Conservation (phyloP, 2,329 filamentous ascomycete species). For the Stylonectria norvegica region DNA sequence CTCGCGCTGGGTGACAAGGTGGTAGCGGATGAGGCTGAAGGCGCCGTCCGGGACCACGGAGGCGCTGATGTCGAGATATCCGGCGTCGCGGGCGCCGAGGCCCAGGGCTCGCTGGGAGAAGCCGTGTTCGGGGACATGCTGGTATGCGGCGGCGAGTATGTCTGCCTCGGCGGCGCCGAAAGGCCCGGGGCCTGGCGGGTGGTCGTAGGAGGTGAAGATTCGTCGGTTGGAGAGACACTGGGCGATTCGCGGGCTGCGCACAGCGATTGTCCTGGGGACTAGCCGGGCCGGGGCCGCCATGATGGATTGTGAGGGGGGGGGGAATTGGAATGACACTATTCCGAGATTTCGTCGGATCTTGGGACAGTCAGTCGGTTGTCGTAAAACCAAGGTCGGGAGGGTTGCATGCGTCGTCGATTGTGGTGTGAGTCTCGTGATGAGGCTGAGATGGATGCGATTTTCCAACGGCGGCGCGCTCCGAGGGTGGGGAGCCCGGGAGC, state of each 20-base stretch:
- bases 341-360: too few relatives aligned
- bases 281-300: slow-evolving; percentile 18
- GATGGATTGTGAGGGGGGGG: neutral
- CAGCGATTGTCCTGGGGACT: slow-evolving; percentile 11
- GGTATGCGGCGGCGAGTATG: slow-evolving; percentile 78
- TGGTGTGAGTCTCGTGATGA: slow-evolving; percentile 14
- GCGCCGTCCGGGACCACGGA: slow-evolving; percentile 76
- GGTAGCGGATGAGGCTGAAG: slow-evolving; percentile 78
- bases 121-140: slow-evolving; percentile 75
- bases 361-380: too few relatives aligned
- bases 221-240: slow-evolving; percentile 13
- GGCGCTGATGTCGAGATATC: slow-evolving; percentile 81
- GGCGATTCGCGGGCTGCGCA: slow-evolving; percentile 12
- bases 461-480: slow-evolving; percentile 1
- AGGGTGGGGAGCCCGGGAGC: slow-evolving; percentile 11
- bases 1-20: slow-evolving; percentile 65
- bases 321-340: neutral
- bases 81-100: slow-evolving; percentile 76
- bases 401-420: neutral
- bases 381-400: neutral
- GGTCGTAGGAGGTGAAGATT: slow-evolving; percentile 71
- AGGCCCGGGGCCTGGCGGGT: slow-evolving; percentile 52
- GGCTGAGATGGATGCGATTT: slow-evolving; percentile 1
- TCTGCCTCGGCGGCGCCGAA: slow-evolving; percentile 67
- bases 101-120: slow-evolving; percentile 74